These are phyloP conservation scores for Salix brachista DNA, from an alignment of 345 rosid genomes.

Conservation along the genomic window DNA sequence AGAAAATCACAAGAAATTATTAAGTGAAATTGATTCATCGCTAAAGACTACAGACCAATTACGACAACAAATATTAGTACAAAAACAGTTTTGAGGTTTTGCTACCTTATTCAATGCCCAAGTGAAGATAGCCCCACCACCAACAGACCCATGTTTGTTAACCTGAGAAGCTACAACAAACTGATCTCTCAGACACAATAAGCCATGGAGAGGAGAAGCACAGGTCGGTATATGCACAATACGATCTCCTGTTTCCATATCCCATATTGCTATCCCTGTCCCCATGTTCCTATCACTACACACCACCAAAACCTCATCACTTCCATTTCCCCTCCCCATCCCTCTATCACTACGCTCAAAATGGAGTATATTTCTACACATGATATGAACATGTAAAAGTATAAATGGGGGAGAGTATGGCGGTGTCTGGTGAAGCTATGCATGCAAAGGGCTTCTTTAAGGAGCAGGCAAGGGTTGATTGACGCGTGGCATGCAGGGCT, in stretches of 20 bases:
- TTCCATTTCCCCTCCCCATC: slow-evolving; percentile 12
- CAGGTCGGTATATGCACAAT: slow-evolving; percentile 43
- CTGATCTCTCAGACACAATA: slow-evolving; percentile 30
- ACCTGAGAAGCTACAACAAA: slow-evolving; percentile 47
- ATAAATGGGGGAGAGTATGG: neutral
- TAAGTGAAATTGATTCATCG: no score
- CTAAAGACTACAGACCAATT: no score
- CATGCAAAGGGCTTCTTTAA: slow-evolving; percentile 2
- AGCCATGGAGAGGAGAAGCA: slow-evolving; percentile 45
- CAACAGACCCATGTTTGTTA: slow-evolving; percentile 42
- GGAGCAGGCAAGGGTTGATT: slow-evolving; percentile 2
- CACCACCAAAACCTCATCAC: slow-evolving; percentile 37
- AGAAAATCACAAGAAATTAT: no score
- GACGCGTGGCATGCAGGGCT: slow-evolving; percentile 12
- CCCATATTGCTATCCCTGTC: slow-evolving; percentile 36
- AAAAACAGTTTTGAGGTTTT: neutral
- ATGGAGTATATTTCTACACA: no score
- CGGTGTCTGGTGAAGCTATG: neutral
- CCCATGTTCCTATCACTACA: slow-evolving; percentile 41
- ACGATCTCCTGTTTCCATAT: slow-evolving; percentile 37
- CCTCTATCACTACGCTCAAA: neutral
- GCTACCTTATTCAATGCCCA: slow-evolving; percentile 48
- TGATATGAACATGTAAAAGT: neutral
- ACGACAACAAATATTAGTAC: neutral
- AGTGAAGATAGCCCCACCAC: slow-evolving; percentile 40